Conservation (phyloP, 2,329 filamentous ascomycete species). For the Blastomyces emzantsi region DNA sequence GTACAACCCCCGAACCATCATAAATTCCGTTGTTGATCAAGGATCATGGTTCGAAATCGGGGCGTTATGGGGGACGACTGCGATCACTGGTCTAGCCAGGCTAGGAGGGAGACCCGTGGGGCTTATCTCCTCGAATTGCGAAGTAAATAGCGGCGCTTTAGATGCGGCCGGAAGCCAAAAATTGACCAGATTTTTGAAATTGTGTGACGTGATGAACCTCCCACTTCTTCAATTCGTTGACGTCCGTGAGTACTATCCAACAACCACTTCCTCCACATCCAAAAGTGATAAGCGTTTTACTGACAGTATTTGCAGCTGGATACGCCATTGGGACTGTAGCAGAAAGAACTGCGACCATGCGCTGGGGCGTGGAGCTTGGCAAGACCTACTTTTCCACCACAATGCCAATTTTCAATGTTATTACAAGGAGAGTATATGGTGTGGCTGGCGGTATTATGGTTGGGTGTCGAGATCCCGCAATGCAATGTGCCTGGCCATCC, state of each 20-base stretch:
- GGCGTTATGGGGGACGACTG: slow-evolving; percentile 52
- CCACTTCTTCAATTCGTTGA: slow-evolving; percentile 57
- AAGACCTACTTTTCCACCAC: slow-evolving; percentile 56
- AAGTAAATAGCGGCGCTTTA: slow-evolving; percentile 53
- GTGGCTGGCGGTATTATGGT: slow-evolving; percentile 58
- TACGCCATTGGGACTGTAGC: slow-evolving; percentile 57
- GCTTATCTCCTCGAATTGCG: slow-evolving; percentile 52
- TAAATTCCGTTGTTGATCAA: slow-evolving; percentile 48
- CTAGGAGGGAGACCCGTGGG: slow-evolving; percentile 50
- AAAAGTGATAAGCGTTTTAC: slow-evolving; percentile 6
- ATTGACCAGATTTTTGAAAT: slow-evolving; percentile 50
- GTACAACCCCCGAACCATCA: slow-evolving; percentile 52
- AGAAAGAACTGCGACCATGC: slow-evolving; percentile 55
- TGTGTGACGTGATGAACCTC: slow-evolving; percentile 57
- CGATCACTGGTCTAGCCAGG: slow-evolving; percentile 52
- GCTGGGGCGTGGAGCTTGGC: slow-evolving; percentile 53
- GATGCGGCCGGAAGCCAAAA: slow-evolving; percentile 55
- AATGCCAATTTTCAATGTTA: slow-evolving; percentile 54
- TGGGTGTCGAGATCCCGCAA: slow-evolving; percentile 51
- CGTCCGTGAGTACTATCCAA: slow-evolving; percentile 36
- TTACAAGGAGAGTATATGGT: slow-evolving; percentile 53
- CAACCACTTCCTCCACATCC: not conserved
- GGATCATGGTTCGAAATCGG: slow-evolving; percentile 57
- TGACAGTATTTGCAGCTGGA: slow-evolving; percentile 32
- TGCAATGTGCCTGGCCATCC: slow-evolving; percentile 55